These are phyloP conservation scores for Naganishia onofrii DNA, from an alignment of 768 basidiomycete species.

Conservation along the genomic window DNA sequence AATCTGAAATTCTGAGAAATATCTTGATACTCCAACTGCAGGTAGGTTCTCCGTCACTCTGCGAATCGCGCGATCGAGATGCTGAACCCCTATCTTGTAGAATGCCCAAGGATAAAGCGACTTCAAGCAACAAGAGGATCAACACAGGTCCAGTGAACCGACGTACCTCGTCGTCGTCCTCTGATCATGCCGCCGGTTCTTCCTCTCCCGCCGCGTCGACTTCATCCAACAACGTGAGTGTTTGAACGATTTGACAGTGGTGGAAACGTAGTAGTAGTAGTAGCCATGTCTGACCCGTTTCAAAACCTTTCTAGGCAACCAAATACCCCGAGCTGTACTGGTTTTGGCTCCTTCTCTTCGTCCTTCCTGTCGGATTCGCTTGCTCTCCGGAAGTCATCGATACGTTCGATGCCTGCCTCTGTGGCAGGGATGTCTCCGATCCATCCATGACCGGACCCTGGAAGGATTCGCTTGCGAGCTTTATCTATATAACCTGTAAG, in stretches of 20 bases:
- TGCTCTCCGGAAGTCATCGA: background rate
- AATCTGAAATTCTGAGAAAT: too few species aligned
- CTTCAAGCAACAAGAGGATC: background rate
- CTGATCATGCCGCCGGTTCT: too few species aligned
- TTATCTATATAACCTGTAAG: background rate
- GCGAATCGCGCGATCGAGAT: constrained; percentile 5
- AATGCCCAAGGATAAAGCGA: background rate
- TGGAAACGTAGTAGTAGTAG: too few species aligned
- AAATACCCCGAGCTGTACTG: background rate
- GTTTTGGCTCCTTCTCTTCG: background rate
- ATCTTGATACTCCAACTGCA: too few species aligned
- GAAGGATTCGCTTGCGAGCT: background rate
- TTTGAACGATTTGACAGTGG: too few species aligned
- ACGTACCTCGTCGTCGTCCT: too few species aligned
- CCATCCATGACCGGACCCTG: background rate
- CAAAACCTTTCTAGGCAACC: background rate
- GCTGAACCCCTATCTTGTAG: background rate
- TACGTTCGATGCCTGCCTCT: background rate
- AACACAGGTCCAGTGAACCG: background rate
- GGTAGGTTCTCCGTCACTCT: too few species aligned
- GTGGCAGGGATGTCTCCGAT: background rate
- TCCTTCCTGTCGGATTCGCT: background rate
- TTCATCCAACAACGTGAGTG: too few species aligned
- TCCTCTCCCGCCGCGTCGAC: too few species aligned
- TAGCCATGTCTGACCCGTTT: too few species aligned